Evolutionary conservation across 768 basidiomycete genomes (phyloP), one percentile per base, ranked within the genome.

Genomic region (Lyophyllum semitale): DNA sequence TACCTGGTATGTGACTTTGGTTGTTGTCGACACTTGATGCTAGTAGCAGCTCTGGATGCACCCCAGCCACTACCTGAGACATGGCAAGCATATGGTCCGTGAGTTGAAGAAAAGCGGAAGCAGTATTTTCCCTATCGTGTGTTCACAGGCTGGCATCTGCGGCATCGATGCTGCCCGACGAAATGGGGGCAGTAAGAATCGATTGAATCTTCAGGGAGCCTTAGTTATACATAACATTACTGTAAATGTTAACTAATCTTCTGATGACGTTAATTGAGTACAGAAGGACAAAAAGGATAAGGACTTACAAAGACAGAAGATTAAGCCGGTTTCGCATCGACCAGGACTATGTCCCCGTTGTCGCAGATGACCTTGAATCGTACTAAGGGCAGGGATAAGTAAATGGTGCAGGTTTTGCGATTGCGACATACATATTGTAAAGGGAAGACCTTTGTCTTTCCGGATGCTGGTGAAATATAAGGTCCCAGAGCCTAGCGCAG

Each of bases 401-500:
- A 20, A 37, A 22, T 48, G 23, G 4, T 26, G 17, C 30, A 18
- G 35, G 35, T 26, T 20, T 29, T 23, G 4, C 40, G 17, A 52
- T 47, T 47, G 17, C 33, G 33, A 38, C 87, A 58, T 68, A 93
- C 89, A 64, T 3, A 87, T 84, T 30, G 80, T 84, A 66, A 89
- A 92, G 1, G 80, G 81, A 37, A 80, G 72, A 8, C 88, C 89
- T 64, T 91, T 92, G 15, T 79, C 83, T 71, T 84, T 87, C 40
- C 91, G 80, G 53, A 93, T 87, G 66, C 89, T 91, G 2, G 90
- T 92, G 67, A 92, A 93, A 65, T 93, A 92, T 2, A 92, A 68
- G 17, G 89, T 93, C 6, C 91, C 91, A 18, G 84, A 77, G 20
- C 82, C 89, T 91, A 54, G 6, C 23, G 26, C 41, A 22, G 26